These are phyloP conservation scores for Saccharomyces jurei DNA, from an alignment of 805 yeast species.

Conservation along the genomic window DNA sequence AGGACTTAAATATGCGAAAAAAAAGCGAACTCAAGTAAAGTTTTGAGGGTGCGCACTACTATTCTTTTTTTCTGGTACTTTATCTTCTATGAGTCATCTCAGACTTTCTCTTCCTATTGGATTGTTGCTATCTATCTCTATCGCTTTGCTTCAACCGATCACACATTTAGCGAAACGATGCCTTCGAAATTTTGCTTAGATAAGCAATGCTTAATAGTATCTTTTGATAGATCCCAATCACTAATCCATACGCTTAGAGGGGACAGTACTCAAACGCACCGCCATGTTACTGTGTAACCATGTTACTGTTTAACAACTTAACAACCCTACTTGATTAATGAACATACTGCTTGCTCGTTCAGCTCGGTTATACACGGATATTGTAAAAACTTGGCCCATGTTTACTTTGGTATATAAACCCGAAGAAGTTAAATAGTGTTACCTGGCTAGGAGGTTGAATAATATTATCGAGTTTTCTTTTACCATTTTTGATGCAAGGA, in stretches of 20 bases:
- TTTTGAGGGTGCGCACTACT: not conserved
- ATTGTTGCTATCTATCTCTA: not conserved
- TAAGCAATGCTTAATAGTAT: not conserved
- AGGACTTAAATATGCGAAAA: not conserved
- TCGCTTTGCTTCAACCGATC: not conserved
- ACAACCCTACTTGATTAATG: too few species aligned
- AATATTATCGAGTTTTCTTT: too few species aligned
- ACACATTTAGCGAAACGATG: not conserved
- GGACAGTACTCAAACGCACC: not conserved
- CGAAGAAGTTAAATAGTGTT: too few species aligned
- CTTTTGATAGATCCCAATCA: not conserved
- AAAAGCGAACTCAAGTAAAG: not conserved
- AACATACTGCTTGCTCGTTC: too few species aligned
- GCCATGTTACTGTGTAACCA: too few species aligned
- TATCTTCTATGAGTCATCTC: not conserved
- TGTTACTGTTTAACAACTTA: too few species aligned
- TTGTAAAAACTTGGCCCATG: not conserved
- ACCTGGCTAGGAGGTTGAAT: not conserved
- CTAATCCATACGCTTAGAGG: not conserved
- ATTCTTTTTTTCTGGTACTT: not conserved
- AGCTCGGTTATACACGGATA: too few species aligned
- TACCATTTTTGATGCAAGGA: not conserved
- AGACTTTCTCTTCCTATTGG: not conserved
- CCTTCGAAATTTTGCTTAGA: not conserved
- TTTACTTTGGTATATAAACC: not conserved